Evolutionary conservation across 2,329 filamentous ascomycete genomes (phyloP).

Genomic region (Colletotrichum falcatum): DNA sequence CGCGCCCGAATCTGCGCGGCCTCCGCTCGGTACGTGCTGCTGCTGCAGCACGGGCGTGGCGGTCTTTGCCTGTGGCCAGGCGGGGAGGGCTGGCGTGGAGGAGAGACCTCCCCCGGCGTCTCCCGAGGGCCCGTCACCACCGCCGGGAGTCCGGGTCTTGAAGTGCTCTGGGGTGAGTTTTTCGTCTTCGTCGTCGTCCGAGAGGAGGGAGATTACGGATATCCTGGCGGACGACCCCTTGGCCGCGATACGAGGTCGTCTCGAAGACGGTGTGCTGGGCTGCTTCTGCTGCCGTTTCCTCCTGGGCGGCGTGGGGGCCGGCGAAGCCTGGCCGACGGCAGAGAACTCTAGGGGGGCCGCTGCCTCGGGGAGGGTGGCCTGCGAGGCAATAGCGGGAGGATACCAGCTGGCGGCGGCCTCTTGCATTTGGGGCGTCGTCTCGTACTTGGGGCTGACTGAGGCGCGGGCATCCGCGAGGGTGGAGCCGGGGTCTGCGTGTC

Average conservation of each 20-base stretch:
- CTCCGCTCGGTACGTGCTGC: not conserved
- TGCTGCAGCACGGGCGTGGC: slow-evolving; percentile 32
- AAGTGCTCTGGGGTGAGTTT: slow-evolving; percentile 53
- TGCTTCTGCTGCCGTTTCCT: not conserved
- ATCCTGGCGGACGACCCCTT: slow-evolving; percentile 47
- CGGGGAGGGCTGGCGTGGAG: slow-evolving; percentile 22
- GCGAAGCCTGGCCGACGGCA: not conserved
- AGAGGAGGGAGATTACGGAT: slow-evolving; percentile 58
- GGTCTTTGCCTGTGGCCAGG: slow-evolving; percentile 22
- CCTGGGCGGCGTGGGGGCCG: not conserved
- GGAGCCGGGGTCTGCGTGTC: not conserved
- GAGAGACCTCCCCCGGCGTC: not conserved
- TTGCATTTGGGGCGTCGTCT: not conserved
- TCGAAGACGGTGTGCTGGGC: slow-evolving; percentile 12
- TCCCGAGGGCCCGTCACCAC: not conserved
- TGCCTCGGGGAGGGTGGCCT: no score
- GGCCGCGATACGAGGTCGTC: not conserved
- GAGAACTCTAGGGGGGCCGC: not conserved
- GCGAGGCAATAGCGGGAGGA: no score
- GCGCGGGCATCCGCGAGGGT: not conserved
- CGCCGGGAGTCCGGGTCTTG: slow-evolving; percentile 41
- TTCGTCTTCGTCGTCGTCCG: slow-evolving; percentile 52
- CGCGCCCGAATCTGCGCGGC: not conserved
- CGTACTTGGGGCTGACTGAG: not conserved
- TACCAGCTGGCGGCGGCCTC: not conserved